These are phyloP conservation scores for Bonia amplexicaulis DNA, from an alignment of 176 grass and related monocot genomes.

Conservation along the genomic window DNA sequence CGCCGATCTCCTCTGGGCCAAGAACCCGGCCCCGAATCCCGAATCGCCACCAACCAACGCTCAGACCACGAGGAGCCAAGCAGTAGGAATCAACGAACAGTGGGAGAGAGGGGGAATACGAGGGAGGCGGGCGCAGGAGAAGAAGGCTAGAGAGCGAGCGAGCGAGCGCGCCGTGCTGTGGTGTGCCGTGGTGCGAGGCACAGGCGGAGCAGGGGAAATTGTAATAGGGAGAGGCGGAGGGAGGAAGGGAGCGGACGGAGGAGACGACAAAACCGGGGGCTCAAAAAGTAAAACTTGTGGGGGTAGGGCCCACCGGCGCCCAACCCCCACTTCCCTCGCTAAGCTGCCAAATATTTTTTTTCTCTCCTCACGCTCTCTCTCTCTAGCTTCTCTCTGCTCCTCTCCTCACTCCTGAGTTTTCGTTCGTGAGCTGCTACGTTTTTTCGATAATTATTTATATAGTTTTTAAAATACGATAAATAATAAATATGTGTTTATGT, in stretches of 20 bases:
- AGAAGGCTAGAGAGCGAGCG: background rate
- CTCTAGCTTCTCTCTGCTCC: background rate
- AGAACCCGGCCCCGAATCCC: background rate
- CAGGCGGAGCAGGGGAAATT: background rate
- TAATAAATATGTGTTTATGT: too few species aligned
- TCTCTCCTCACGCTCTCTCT: background rate
- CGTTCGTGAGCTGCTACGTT: background rate
- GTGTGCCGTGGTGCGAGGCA: background rate
- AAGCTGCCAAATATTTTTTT: constrained; percentile 22
- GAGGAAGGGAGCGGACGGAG: constrained; percentile 20
- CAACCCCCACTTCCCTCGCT: background rate
- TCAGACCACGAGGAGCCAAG: background rate
- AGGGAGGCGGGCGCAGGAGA: background rate
- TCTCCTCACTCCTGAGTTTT: background rate
- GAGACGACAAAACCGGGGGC: constrained; percentile 83
- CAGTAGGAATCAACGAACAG: background rate
- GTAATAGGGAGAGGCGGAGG: constrained; percentile 11
- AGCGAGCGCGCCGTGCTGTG: background rate
- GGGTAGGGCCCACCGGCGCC: constrained; percentile 29
- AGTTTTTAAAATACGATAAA: too few species aligned
- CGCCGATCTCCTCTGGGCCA: constrained; percentile 16
- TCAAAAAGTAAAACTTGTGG: constrained; percentile 60
- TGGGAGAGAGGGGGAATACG: background rate
- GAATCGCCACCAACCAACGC: background rate
- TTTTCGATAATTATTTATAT: too few species aligned